Conservation (phyloP, 495 filamentous ascomycete genomes). For the Chaetomium fimeti region DNA sequence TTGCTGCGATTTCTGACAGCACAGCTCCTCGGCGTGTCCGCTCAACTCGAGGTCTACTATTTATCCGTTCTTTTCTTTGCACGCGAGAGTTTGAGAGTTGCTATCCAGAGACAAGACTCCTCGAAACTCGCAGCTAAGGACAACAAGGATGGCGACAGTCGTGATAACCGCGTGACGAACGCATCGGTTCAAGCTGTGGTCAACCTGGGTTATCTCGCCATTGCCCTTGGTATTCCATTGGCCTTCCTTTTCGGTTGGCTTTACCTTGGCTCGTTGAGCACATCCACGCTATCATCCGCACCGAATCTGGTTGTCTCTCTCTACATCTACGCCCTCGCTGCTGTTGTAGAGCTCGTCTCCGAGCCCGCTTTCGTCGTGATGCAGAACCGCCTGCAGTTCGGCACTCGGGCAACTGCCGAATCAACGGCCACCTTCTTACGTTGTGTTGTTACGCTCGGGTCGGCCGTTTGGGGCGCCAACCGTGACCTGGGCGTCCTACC, state of each 20-base stretch:
- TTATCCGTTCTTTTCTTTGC: conserved; percentile 88
- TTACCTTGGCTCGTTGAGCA: conserved; percentile 60
- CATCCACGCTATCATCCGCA: conserved; percentile 51
- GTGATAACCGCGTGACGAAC: too few relatives aligned
- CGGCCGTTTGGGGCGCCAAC: conserved; percentile 58
- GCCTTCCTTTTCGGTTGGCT: conserved; percentile 58
- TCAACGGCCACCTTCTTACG: conserved; percentile 70
- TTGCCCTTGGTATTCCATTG: conserved; percentile 66
- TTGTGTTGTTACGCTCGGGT: conserved; percentile 68
- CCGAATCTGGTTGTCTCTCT: conserved; percentile 65
- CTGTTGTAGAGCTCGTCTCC: conserved; percentile 72
- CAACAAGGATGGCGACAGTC: conserved; percentile 17
- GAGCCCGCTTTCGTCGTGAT: conserved; percentile 85
- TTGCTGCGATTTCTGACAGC: conserved; percentile 85
- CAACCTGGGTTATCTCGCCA: conserved; percentile 81
- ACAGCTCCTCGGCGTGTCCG: conserved; percentile 73
- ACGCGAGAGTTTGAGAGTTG: conserved; percentile 79
- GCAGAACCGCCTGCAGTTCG: conserved; percentile 77
- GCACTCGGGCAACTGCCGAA: conserved; percentile 76
- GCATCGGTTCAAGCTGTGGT: conserved; percentile 63
- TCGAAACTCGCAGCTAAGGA: conserved; percentile 9
- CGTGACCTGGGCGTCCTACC: conserved; percentile 65
- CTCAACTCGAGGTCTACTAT: conserved; percentile 88
- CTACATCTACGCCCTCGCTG: conserved; percentile 68
- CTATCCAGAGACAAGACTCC: conserved; percentile 72